Conservation (phyloP, 495 filamentous ascomycete genomes). For the Beverwykella pulmonaria region DNA sequence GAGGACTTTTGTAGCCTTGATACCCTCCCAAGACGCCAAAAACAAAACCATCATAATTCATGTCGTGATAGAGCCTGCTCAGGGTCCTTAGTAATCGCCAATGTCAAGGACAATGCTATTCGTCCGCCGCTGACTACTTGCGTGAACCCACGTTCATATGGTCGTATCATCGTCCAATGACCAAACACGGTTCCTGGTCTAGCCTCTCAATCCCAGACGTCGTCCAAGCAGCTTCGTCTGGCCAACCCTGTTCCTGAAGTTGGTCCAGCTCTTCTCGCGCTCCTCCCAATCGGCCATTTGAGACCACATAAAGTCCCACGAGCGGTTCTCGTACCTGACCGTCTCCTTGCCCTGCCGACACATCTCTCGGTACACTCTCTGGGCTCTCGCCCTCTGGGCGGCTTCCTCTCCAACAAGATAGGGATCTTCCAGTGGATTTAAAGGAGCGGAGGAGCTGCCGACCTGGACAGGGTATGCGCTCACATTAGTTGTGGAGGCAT, state of each 20-base stretch:
- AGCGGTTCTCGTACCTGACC: constrained; percentile 35
- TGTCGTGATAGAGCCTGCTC: neutral
- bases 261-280: constrained; percentile 38
- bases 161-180: neutral
- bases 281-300: constrained; percentile 46
- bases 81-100: neutral
- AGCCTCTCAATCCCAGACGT: constrained; percentile 25
- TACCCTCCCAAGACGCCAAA: neutral
- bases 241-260: constrained; percentile 30
- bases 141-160: neutral
- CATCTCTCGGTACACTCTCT: constrained; percentile 41
- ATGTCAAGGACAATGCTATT: neutral
- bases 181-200: neutral
- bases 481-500: constrained; percentile 10
- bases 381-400: constrained; percentile 25
- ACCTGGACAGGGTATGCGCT: constrained; percentile 17
- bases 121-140: neutral
- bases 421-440: constrained; percentile 39
- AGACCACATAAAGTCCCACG: constrained; percentile 45
- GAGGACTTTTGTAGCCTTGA: neutral
- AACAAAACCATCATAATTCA: neutral
- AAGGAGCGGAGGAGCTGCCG: constrained; percentile 11
- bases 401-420: constrained; percentile 42
- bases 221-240: constrained; percentile 35
- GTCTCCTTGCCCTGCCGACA: constrained; percentile 37